Conservation (phyloP, 805 yeast species). For the Kodamaea nitidulidarum region DNA sequence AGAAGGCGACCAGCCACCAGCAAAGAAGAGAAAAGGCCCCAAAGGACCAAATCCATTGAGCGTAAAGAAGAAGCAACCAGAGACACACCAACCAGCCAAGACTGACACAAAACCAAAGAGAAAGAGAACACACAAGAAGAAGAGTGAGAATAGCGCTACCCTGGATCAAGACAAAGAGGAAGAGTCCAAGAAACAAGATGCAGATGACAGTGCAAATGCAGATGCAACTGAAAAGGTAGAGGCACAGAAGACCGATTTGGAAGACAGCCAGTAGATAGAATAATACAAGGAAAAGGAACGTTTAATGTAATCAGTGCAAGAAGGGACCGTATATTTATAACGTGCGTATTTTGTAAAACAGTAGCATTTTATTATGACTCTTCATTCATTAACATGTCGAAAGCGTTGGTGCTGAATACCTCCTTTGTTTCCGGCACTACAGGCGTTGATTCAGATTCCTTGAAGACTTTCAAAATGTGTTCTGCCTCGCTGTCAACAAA, state of each 20-base stretch:
- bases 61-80: slow-evolving; percentile 63
- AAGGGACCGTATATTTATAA: no score
- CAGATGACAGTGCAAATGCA: no score
- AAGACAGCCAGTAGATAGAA: background rate
- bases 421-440: slow-evolving; percentile 1
- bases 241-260: background rate
- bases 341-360: no score
- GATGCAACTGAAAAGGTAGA: background rate
- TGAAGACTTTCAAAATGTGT: slow-evolving; percentile 17
- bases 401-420: slow-evolving; percentile 5
- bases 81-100: slow-evolving; percentile 9
- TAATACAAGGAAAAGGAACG: background rate
- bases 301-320: no score
- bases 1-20: slow-evolving; percentile 13
- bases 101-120: slow-evolving; percentile 8
- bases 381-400: slow-evolving; percentile 9
- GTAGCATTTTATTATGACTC: no score
- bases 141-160: slow-evolving; percentile 1
- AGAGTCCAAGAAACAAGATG: background rate
- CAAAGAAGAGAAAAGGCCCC: slow-evolving; percentile 61
- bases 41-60: slow-evolving; percentile 90
- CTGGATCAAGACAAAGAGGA: background rate
- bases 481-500: slow-evolving; percentile 32
- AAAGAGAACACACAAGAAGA: slow-evolving; percentile 11
- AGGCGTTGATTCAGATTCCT: slow-evolving; percentile 2